Evolutionary conservation across 352 stramenopile genomes (phyloP), one percentile per base, ranked within the genome.

Genomic region (Pythium rishiriense): DNA sequence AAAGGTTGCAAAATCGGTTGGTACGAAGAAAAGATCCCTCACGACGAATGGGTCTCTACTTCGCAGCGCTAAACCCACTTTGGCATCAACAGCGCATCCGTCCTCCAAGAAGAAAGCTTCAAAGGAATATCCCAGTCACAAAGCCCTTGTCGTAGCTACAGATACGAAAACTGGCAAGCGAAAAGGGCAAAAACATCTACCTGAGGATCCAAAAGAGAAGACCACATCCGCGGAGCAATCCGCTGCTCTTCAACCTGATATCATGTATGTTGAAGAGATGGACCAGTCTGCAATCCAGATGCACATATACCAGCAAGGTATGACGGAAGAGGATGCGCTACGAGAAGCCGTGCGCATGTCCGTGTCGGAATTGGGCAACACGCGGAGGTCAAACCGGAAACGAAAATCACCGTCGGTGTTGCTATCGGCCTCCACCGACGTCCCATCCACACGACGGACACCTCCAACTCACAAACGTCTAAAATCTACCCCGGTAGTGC

Each of bases 291-390:
- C 70, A 2, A 78, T 71, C 15, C 50, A 74, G 19, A 67, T 88
- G 49, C 77, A 87, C 54, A 81, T 83, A 26, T 87, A 89, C 43
- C 84, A 93, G 58, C 58, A 87, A 52, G 82, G 85, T 26, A 74
- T 93, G 66, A 83, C 80, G 2, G 84, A 93, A 45, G 84, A 91
- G 64, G 84, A 93, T 41, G 84, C 84, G 4, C 62, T 87, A 19
- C 54, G 82, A 19, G 57, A 90, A 69, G 84, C 80, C 8, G 76
- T 93, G 46, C 76, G 83, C 33, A 83, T 43, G 37, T 43, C 37
- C 15, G 37, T 90, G 67, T 93, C 56, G 0, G 56, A 63, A 15
- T 29, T 67, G 24, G 67, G 67, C 11, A 49, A 66, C 46, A 64
- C 59, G 67, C 56, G 67, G 6, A n/a, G 67, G 43, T 74, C 66